These are phyloP conservation scores for Simmondsia chinensis DNA, from an alignment of 148 eudicot genomes.

Conservation along the genomic window DNA sequence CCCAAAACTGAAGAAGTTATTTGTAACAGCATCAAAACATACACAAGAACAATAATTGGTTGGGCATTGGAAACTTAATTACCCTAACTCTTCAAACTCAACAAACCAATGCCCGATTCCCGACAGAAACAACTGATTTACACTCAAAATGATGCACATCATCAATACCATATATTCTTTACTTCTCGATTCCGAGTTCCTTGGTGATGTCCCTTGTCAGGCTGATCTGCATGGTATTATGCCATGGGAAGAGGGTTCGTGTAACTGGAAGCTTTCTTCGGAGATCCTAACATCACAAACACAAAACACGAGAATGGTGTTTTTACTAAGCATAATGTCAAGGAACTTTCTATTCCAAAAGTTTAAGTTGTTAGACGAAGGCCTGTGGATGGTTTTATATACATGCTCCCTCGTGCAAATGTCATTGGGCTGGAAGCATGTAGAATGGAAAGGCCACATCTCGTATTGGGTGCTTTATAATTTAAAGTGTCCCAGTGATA, in stretches of 20 bases:
- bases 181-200: constrained; percentile 50
- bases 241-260: constrained; percentile 91
- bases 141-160: not conserved
- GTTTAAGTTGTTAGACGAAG: too few relatives aligned
- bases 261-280: constrained; percentile 92
- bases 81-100: constrained; percentile 9
- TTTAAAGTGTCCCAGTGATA: too few relatives aligned
- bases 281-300: constrained; percentile 49
- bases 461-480: too few relatives aligned
- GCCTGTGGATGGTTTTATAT: too few relatives aligned
- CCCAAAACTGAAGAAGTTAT: not conserved
- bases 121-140: constrained; percentile 9
- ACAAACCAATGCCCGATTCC: constrained; percentile 11
- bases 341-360: too few relatives aligned
- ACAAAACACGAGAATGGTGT: not conserved
- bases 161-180: not conserved
- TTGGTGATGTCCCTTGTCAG: constrained; percentile 56
- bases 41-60: not conserved
- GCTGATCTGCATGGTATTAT: constrained; percentile 76
- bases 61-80: not conserved
- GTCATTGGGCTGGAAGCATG: too few relatives aligned
- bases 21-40: not conserved
- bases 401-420: too few relatives aligned
- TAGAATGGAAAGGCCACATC: too few relatives aligned
- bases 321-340: too few relatives aligned